Conservation (phyloP, 2,329 filamentous ascomycete genomes). For the Fusarium tuaranense region DNA sequence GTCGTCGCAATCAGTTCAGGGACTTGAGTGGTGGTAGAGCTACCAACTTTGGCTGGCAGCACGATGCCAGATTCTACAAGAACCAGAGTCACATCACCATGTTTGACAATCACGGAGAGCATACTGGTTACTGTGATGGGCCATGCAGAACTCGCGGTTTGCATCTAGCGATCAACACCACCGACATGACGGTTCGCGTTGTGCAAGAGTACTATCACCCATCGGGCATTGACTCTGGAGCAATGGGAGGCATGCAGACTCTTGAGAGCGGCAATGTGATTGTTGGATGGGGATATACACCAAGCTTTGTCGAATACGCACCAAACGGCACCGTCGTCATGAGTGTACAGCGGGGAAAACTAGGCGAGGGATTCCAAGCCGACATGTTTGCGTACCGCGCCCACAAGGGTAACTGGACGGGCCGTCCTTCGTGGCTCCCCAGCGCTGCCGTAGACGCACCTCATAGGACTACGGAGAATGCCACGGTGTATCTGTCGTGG, state of each 20-base stretch:
- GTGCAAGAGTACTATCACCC: slow-evolving; percentile 48
- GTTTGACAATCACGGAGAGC: slow-evolving; percentile 54
- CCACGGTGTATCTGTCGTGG: slow-evolving; percentile 46
- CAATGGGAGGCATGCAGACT: slow-evolving; percentile 43
- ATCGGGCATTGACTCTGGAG: slow-evolving; percentile 37
- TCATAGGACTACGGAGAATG: slow-evolving; percentile 37
- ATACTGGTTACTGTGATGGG: slow-evolving; percentile 43
- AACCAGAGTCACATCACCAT: slow-evolving; percentile 48
- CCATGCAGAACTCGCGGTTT: slow-evolving; percentile 47
- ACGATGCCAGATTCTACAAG: slow-evolving; percentile 50
- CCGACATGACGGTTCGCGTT: slow-evolving; percentile 45
- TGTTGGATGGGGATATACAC: slow-evolving; percentile 45
- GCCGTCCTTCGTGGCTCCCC: slow-evolving; percentile 45
- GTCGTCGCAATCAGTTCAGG: slow-evolving; percentile 49
- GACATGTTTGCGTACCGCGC: slow-evolving; percentile 48
- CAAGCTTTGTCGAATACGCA: slow-evolving; percentile 45
- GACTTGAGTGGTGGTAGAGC: slow-evolving; percentile 51
- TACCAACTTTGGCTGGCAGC: slow-evolving; percentile 54
- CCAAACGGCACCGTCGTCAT: slow-evolving; percentile 41
- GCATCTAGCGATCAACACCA: slow-evolving; percentile 45
- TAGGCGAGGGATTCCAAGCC: slow-evolving; percentile 34
- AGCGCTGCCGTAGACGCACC: slow-evolving; percentile 44
- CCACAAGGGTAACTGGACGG: slow-evolving; percentile 43
- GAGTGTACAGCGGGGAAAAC: slow-evolving; percentile 41
- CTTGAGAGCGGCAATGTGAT: slow-evolving; percentile 46